Evolutionary conservation across 371 early-diverging fungal genomes (phyloP), one percentile per base, ranked within the genome.

Genomic region (Lichtheimia corymbifera): DNA sequence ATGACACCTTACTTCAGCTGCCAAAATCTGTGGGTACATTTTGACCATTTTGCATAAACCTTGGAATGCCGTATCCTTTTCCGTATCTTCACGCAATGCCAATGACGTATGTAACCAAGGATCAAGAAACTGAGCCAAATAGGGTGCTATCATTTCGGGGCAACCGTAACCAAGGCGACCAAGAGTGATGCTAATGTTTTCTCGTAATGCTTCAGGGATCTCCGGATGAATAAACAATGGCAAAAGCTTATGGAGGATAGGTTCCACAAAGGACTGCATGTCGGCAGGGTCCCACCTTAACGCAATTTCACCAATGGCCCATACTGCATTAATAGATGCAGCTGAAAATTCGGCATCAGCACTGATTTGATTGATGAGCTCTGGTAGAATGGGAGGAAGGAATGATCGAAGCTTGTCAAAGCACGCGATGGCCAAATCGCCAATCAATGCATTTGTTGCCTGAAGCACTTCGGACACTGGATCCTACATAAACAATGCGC

Each of bases 301-400:
- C 2, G 95, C 89, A 62, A 97, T 92, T 80, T 97, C 98, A 27
- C 97, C 98, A 1, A 86, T 85, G 0, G 97, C 92, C 98, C 98
- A 97, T 12, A 90, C 83, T 1, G 97, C 97, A 70, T 97, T 97
- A 72, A 94, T 97, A 68, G 89, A 87, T n/a, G 88, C 91, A 42
- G 85, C 83, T 40, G 86, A 83, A 60, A 79, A 74, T 15, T 86
- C 83, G 22, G 73, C 73, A 52, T 82, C 67, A 59, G 81, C 83
- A 45, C 82, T 81, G 53, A 94, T 83, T 70, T 91, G 92, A 13
- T 72, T 62, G 44, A 94, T 83, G n/a, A 95, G 66, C 59, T 88
- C 86, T 25, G 85, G 86, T 83, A 97, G 80, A 61, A 93, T 79
- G 3, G 78, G 77, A 12, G 84, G 83, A 58, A 96, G 69, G 63